Conservation (phyloP, 352 stramenopile genomes). For the Globisporangium irregulare region DNA sequence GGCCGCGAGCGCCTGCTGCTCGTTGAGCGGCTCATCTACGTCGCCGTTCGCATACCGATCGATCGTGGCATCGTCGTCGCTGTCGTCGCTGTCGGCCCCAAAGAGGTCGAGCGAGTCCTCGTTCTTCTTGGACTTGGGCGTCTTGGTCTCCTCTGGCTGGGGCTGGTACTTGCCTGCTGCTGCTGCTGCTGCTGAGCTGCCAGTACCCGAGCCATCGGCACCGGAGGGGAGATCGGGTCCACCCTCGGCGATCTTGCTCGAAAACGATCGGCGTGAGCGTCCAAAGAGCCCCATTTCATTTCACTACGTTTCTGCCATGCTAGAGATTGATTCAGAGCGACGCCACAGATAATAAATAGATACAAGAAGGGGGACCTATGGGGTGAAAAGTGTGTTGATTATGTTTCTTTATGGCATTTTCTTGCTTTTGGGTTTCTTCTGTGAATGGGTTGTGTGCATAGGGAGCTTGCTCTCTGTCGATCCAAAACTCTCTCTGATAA, state of each 20-base stretch:
- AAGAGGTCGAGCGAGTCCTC: constrained; percentile 55
- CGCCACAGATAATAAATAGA: constrained; percentile 8
- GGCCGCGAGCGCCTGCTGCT: constrained; percentile 23
- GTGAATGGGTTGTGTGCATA: neutral
- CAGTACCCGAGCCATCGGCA: constrained; percentile 2
- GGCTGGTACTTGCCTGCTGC: neutral
- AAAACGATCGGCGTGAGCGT: constrained; percentile 17
- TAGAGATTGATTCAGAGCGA: neutral
- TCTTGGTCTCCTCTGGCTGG: neutral
- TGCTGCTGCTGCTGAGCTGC: constrained; percentile 4
- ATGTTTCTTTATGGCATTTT: constrained; percentile 8
- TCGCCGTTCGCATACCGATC: constrained; percentile 54
- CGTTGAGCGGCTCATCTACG: constrained; percentile 22
- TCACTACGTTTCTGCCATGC: neutral
- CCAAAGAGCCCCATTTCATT: constrained; percentile 40
- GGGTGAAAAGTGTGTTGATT: neutral
- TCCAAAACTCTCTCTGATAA: neutral
- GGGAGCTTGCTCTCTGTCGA: neutral
- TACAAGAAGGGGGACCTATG: neutral
- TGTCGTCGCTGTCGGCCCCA: constrained; percentile 72
- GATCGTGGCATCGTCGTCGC: constrained; percentile 78
- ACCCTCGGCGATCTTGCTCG: constrained; percentile 36
- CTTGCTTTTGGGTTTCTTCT: neutral
- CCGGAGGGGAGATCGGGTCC: constrained; percentile 5
- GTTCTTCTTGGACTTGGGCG: constrained; percentile 10